A percentile compares a stretch with the other conserved stretches of the same genome.
These are phyloP conservation scores for Pluteus cervinus DNA, from an alignment of 768 basidiomycete genomes.

Conservation along the genomic window DNA sequence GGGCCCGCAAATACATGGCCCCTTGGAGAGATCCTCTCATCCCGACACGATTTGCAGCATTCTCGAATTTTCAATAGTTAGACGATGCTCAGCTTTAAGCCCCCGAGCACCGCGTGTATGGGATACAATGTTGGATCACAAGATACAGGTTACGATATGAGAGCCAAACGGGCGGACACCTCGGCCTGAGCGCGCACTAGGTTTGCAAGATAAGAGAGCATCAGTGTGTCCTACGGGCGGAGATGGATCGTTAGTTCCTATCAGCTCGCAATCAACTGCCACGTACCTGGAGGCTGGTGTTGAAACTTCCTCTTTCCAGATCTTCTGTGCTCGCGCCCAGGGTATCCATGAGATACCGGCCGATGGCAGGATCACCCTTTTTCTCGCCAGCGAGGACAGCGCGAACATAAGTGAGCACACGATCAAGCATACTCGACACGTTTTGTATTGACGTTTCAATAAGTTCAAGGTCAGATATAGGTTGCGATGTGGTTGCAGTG, in stretches of 20 bases:
- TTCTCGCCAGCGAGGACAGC: slow-evolving; percentile 73
- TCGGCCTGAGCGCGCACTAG: slow-evolving; percentile 92
- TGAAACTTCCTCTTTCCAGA: slow-evolving; percentile 68
- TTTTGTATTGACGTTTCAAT: slow-evolving; percentile 68
- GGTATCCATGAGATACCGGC: slow-evolving; percentile 88
- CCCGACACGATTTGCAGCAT: slow-evolving; percentile 91
- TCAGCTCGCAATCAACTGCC: background rate
- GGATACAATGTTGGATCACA: background rate
- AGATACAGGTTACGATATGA: slow-evolving; percentile 41
- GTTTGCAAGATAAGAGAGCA: slow-evolving; percentile 93
- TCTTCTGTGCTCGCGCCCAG: slow-evolving; percentile 67
- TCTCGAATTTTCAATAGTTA: slow-evolving; percentile 94
- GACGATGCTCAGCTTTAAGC: slow-evolving; percentile 10
- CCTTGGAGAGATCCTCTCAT: slow-evolving; percentile 85
- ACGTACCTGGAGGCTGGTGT: slow-evolving; percentile 66
- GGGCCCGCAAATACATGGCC: slow-evolving; percentile 95
- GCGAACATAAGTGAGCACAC: slow-evolving; percentile 80
- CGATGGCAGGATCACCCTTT: slow-evolving; percentile 78
- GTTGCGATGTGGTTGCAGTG: slow-evolving; percentile 45
- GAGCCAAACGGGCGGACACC: slow-evolving; percentile 79
- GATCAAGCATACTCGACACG: slow-evolving; percentile 76
- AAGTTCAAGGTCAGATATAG: slow-evolving; percentile 64
- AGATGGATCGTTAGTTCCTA: slow-evolving; percentile 12
- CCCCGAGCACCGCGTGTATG: slow-evolving; percentile 1
- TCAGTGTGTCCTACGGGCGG: slow-evolving; percentile 70